Evolutionary conservation across 768 basidiomycete genomes (phyloP).

Genomic region (Hemileccinum impolitum): DNA sequence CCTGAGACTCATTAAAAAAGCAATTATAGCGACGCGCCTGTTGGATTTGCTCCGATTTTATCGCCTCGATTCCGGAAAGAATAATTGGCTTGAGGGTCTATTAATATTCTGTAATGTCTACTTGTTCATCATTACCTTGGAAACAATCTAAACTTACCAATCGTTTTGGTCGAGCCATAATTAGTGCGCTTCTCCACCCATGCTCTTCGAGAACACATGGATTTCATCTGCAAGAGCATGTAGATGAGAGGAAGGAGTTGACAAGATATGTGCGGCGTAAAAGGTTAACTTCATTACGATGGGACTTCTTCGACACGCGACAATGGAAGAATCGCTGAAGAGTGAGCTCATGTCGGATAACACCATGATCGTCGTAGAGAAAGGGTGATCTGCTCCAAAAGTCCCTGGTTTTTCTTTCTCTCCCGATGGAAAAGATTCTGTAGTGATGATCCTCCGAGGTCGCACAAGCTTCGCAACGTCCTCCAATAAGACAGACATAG

Average conservation of each 20-base stretch:
- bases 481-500: conserved; percentile 51
- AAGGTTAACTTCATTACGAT: conserved; percentile 61
- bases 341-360: conserved; percentile 26
- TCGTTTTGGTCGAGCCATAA: background rate
- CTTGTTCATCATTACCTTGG: background rate
- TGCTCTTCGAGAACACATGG: conserved; percentile 21
- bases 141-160: background rate
- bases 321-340: conserved; percentile 13
- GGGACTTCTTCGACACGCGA: conserved; percentile 26
- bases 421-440: background rate
- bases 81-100: background rate
- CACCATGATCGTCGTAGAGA: conserved; percentile 16
- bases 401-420: background rate
- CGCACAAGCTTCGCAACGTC: conserved; percentile 55
- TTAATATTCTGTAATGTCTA: background rate
- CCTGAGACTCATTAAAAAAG: too few relatives aligned
- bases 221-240: conserved; percentile 42
- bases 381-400: conserved; percentile 14
- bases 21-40: background rate
- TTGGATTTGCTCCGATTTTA: background rate
- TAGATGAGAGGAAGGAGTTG: conserved; percentile 44
- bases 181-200: conserved; percentile 20
- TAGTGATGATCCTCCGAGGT: conserved; percentile 34
- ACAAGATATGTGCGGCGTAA: conserved; percentile 61
- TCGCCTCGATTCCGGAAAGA: too few relatives aligned